Evolutionary conservation across 352 stramenopile species (phyloP).

Genomic region (Pythium biforme): DNA sequence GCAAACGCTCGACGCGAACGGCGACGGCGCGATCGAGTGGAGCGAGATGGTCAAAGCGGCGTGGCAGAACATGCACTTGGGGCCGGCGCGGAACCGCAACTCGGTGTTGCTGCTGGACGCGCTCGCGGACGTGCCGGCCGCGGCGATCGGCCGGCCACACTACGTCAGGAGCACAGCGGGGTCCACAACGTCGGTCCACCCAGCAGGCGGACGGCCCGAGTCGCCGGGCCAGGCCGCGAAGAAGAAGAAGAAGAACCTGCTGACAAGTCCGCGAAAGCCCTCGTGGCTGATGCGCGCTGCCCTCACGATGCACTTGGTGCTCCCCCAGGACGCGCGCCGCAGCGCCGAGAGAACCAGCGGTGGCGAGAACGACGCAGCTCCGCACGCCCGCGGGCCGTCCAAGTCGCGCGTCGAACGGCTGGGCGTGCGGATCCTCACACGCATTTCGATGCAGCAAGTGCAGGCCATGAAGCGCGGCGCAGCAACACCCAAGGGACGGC

Average conservation of each 20-base stretch:
- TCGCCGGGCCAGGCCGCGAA: background rate
- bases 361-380: background rate
- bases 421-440: slow-evolving; percentile 13
- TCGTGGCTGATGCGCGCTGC: background rate
- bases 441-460: slow-evolving; percentile 22
- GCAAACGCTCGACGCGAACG: slow-evolving; percentile 3
- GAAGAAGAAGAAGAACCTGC: background rate
- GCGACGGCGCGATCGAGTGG: slow-evolving; percentile 19
- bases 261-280: background rate
- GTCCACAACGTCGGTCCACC: background rate
- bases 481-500: background rate
- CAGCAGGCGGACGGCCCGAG: too few species aligned
- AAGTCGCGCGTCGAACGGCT: slow-evolving; percentile 13
- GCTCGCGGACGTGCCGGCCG: slow-evolving; percentile 2
- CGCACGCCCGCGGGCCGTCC: background rate
- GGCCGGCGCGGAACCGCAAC: slow-evolving; percentile 3
- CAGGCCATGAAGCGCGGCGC: slow-evolving; percentile 3
- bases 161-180: background rate
- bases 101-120: slow-evolving; percentile 16
- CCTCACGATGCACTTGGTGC: background rate
- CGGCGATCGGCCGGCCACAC: background rate
- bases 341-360: background rate
- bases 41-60: slow-evolving; percentile 15
- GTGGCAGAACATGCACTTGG: slow-evolving; percentile 6
- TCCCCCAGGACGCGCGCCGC: background rate